Base-by-base conservation (phyloP, 345 rosid species). In the Abelmoschus esculentus region DNA sequence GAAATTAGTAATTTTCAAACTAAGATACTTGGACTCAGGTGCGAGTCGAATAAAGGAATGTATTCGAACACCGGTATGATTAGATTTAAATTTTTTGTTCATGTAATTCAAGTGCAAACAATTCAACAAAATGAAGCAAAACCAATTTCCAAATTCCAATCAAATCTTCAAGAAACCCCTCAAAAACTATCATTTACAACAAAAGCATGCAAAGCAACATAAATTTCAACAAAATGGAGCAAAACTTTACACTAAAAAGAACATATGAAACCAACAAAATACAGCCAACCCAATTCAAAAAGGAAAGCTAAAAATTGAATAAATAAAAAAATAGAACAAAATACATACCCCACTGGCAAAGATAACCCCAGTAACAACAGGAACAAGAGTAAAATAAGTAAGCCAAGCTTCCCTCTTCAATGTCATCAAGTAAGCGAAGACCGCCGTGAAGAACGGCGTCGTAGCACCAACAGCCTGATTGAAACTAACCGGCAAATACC, bases 391-490 rank as follows among this genome's bases (percentile, higher is more conserved):
- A 64, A 87, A 50, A 63, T 96, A 96, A 73, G 99, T 96, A 61
- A 92, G 82, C 99, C 99, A 96, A 64, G 95, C 96, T 80, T 96
- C 99, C 26, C 96, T 83, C 79, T 86, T 92, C 8, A 87, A 61
- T 0, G 97, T 96, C 79, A 92, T 90, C 79, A 90, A 61, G 76
- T 96, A 96, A 57, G 99, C 99, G 64, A 96, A 90, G 61, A 96
- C 88, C 0, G 99, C 99, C 0, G 99, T 96, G 78, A 96, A 96
- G 70, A 96, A 96, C 42, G 99, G 99, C 40, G 99, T 96, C 57
- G 99, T 96, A 3, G 99, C 99, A 44, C 99, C 99, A 53, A 96
- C 72, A 0, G 99, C 99, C 75, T 96, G 99, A 64, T 86, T 96
- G 56, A 96, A 96, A 7, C 95, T 87, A 7, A 96, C 99, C 6